Conservation (phyloP, 1,284 basidiomycete genomes). For the Amylostereum areolatum region DNA sequence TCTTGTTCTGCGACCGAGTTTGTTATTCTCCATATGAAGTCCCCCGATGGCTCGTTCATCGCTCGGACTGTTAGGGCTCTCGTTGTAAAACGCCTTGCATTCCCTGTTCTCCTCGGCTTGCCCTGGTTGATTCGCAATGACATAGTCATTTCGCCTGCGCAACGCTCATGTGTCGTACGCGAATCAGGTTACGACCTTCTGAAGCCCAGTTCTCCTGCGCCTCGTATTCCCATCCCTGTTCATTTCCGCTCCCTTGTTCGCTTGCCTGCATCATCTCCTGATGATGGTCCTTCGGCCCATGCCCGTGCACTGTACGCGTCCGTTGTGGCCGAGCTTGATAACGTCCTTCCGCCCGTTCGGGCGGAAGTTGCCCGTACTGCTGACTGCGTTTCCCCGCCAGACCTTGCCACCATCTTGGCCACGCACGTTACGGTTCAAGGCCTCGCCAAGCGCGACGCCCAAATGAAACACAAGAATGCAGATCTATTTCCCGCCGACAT, state of each 20-base stretch:
- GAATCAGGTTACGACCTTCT: conserved; percentile 16
- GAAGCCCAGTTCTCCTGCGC: conserved; percentile 2
- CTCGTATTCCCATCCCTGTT: not conserved
- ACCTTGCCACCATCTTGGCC: conserved; percentile 11
- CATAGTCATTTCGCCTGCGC: conserved; percentile 18
- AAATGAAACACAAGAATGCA: conserved; percentile 13
- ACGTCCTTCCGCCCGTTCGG: not conserved
- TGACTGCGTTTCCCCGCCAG: conserved; percentile 3
- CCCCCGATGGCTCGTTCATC: not conserved
- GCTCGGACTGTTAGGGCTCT: conserved; percentile 10
- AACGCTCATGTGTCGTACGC: conserved; percentile 18
- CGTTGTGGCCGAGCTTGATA: not conserved
- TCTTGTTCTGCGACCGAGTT: no score
- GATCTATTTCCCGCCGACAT: conserved; percentile 11
- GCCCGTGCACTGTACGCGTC: not conserved
- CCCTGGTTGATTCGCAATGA: conserved; percentile 19
- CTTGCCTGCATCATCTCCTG: not conserved
- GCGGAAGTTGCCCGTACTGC: not conserved
- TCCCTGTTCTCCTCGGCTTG: conserved; percentile 21
- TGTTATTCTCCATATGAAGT: not conserved
- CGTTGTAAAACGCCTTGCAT: conserved; percentile 13
- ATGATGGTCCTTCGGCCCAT: not conserved
- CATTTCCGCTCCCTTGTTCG: not conserved
- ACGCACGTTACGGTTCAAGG: conserved; percentile 7
- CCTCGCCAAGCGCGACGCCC: conserved; percentile 2